These are phyloP conservation scores for Alternaria conjuncta DNA, from an alignment of 2,329 filamentous ascomycete species.

Conservation along the genomic window DNA sequence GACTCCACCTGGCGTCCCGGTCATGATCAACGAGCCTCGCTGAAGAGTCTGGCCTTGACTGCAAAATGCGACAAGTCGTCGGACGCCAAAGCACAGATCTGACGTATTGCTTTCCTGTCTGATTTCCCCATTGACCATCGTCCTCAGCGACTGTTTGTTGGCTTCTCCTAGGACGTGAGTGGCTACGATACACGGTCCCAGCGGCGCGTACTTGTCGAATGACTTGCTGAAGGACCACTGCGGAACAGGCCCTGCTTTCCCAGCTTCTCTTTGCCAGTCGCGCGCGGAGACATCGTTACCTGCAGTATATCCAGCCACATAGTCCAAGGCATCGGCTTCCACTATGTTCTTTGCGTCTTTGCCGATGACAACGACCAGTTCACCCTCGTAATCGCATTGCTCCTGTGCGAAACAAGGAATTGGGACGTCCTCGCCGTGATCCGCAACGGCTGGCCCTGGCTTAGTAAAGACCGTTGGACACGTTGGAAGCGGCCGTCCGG, in stretches of 20 bases:
- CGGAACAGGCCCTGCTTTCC: background rate
- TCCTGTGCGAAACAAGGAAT: slow-evolving; percentile 2
- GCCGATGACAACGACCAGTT: slow-evolving; percentile 53
- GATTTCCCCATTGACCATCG: background rate
- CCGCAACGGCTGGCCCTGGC: background rate
- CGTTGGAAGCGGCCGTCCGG: background rate
- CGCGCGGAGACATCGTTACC: slow-evolving; percentile 61
- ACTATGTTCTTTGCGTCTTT: slow-evolving; percentile 57
- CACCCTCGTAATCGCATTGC: slow-evolving; percentile 15
- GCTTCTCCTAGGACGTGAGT: background rate
- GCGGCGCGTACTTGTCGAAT: slow-evolving; percentile 59
- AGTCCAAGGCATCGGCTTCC: slow-evolving; percentile 49
- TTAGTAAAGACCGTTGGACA: slow-evolving; percentile 2
- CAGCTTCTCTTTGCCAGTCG: slow-evolving; percentile 38
- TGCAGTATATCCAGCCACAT: slow-evolving; percentile 58
- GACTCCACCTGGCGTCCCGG: slow-evolving; percentile 53
- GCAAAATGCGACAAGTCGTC: slow-evolving; percentile 14
- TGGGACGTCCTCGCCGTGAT: background rate
- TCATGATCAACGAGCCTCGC: slow-evolving; percentile 53
- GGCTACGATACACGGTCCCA: slow-evolving; percentile 46
- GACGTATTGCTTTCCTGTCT: background rate
- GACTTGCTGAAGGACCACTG: slow-evolving; percentile 42
- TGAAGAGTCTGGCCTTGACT: slow-evolving; percentile 34
- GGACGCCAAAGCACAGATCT: background rate
- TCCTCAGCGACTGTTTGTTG: background rate